Evolutionary conservation across 805 yeast species (phyloP), one percentile per base, ranked within the genome.

Genomic region (Lipomyces yamanashiensis): DNA sequence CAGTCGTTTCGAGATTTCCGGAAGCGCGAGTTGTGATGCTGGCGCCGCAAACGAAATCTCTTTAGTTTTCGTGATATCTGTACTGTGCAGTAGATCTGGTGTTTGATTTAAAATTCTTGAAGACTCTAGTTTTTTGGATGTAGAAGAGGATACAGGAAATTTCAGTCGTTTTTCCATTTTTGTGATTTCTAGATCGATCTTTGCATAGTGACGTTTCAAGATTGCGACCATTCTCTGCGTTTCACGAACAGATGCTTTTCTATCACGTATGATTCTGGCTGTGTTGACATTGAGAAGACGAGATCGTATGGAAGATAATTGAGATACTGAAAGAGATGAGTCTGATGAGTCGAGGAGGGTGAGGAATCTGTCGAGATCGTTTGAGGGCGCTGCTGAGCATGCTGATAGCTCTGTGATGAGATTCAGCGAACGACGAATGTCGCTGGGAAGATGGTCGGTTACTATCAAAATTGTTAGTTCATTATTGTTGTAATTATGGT

Each of bases 371-470:
- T 58, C 66, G n/a, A 58, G 36, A 36, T 40, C 52, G 15, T 58
- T 58, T 12, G 62, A 41, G 9, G 56, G 45, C 3, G 34, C 23
- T 2, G 56, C 54, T 36, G 49, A 56, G 40, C 47, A 17, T 28
- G 34, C 45, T 17, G 53, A 28, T 49, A 64, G 56, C n/a, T 48
- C 28, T 5, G 49, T 33, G 13, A 64, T 58, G 39, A 65, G 50
- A 19, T 53, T 56, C 34, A 63, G 19, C 1, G 67, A 63, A 3
- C 68, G 47, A 9, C 62, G 48, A 15, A 65, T 52, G 40, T 65
- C 68, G 37, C 64, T 56, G 2, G 68, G 61, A 5, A 65, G 45
- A 55, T 65, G 68, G 39, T 65, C 68, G 3, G 67, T 65, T 10
- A 65, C 67, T 65, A 47, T 44, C 28, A 13, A 17, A n/a, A 19